Base-by-base conservation (phyloP, 306 rosid genomes). In the Rosa multiflora region DNA sequence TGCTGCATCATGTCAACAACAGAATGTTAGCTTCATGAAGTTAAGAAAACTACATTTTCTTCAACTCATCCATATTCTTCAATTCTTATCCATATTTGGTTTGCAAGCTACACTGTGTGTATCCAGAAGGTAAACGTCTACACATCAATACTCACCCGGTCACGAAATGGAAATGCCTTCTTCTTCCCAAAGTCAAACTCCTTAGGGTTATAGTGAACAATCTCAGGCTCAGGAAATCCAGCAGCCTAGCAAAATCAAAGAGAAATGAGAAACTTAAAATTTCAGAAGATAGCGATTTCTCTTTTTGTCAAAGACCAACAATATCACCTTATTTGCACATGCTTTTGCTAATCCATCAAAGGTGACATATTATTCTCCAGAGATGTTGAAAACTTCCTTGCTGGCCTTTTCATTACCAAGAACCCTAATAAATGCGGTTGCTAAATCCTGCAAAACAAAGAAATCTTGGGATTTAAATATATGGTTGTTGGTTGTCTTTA, bases 271-370 rank as follows among this genome's bases (percentile, higher is more conserved):
- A n/a, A 62, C 77, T 42, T 49, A 26, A 35, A 21, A 67, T 23
- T 21, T 76, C 37, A 69, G 77, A 78, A 43, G 46, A 78, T 68
- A 3, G 69, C 6, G 79, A 44, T 23, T 68, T 53, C 0, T 44
- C 0, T 68, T 15, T 71, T 44, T 39, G 29, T 70, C 75, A 61
- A 39, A 29, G n/a, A 58, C 66, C 55, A 26, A 23, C 46, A 47
- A 13, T 44, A 59, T 74, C 86, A 91, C 99, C 97, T 93, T n/a
- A n/a, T n/a, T 93, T 49, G 99, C 99, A 82, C 98, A 95, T 73
- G 99, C 99, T 91, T 63, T 95, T 80, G 97, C 99, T 78, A 95
- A 79, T 47, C 98, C 98, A 77, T 90, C 99, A 80, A 95, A 95
- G 10, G 99, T 91, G 67, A 95, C 98, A 75, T 95, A 89, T 81